A percentile compares a stretch with the other conserved stretches of the same genome.
phyloP scores from a whole-genome alignment of 2,329 filamentous ascomycete genomes.

The Coniella vitis region DNA sequence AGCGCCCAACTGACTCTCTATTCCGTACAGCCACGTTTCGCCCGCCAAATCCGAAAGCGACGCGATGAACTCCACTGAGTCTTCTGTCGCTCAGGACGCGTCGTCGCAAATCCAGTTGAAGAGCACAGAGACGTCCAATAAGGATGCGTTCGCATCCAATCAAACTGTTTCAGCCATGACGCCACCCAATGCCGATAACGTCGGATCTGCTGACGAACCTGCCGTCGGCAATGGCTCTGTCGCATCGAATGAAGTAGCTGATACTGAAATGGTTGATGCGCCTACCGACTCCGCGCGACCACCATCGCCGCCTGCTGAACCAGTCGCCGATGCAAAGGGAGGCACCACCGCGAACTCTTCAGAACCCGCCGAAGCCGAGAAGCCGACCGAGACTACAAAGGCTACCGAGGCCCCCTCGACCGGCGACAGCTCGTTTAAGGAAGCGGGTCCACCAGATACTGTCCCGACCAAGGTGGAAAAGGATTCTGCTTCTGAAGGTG shows the following conservation, averaged over 20 bases:
- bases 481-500: background rate
- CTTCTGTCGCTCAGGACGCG: background rate
- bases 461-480: background rate
- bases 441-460: background rate
- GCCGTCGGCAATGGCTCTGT: constrained; percentile 3
- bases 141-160: constrained; percentile 23
- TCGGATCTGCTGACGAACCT: constrained; percentile 3
- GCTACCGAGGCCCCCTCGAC: background rate
- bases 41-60: constrained; percentile 12
- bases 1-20: constrained; percentile 9
- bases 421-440: background rate
- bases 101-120: constrained; percentile 6
- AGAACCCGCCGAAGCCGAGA: background rate
- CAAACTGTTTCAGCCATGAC: constrained; percentile 18
- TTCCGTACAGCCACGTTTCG: constrained; percentile 17
- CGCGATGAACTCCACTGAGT: constrained; percentile 5
- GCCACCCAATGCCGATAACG: constrained; percentile 7
- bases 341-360: background rate
- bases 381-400: constrained; percentile 1
- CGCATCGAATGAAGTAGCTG: constrained; percentile 12
- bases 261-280: constrained; percentile 27
- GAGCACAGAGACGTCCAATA: constrained; percentile 17
- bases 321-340: background rate
- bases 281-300: constrained; percentile 17
- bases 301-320: constrained; percentile 11